Conservation (phyloP, 352 stramenopile genomes). For the Pythium volutum region DNA sequence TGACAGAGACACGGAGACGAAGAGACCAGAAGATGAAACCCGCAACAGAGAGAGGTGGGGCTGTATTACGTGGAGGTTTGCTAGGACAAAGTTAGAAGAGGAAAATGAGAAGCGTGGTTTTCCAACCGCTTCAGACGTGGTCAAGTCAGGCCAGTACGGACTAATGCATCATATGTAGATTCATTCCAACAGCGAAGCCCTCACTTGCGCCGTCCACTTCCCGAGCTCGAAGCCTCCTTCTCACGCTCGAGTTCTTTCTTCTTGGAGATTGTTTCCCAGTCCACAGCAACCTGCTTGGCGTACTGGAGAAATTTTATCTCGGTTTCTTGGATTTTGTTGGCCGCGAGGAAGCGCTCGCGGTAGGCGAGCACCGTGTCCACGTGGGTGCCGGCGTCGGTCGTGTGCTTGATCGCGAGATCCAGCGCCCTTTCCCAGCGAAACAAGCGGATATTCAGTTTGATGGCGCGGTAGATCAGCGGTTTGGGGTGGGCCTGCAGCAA, state of each 20-base stretch:
- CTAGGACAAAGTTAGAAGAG: constrained; percentile 19
- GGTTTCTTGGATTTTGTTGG: constrained; percentile 85
- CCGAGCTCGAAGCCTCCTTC: constrained; percentile 51
- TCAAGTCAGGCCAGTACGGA: neutral
- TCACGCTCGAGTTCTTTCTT: constrained; percentile 90
- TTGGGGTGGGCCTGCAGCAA: constrained; percentile 86
- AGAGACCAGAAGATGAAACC: neutral
- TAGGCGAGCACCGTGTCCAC: constrained; percentile 91
- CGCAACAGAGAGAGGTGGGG: neutral
- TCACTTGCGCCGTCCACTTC: constrained; percentile 55
- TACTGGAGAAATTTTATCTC: constrained; percentile 89
- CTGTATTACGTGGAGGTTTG: constrained; percentile 10
- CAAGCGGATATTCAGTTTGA: constrained; percentile 92
- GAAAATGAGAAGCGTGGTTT: constrained; percentile 23
- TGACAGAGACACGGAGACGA: too few relatives aligned
- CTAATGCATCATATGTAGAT: constrained; percentile 4
- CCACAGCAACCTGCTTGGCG: constrained; percentile 78
- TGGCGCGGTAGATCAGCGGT: constrained; percentile 89
- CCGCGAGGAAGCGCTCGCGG: constrained; percentile 81
- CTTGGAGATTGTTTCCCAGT: constrained; percentile 87
- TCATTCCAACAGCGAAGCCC: neutral
- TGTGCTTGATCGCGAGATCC: constrained; percentile 89
- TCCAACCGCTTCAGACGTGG: neutral
- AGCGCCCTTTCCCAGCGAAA: constrained; percentile 89
- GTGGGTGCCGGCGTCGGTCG: constrained; percentile 75